These are phyloP conservation scores for Penicillium roqueforti DNA, from an alignment of 495 filamentous ascomycete species.

Conservation along the genomic window DNA sequence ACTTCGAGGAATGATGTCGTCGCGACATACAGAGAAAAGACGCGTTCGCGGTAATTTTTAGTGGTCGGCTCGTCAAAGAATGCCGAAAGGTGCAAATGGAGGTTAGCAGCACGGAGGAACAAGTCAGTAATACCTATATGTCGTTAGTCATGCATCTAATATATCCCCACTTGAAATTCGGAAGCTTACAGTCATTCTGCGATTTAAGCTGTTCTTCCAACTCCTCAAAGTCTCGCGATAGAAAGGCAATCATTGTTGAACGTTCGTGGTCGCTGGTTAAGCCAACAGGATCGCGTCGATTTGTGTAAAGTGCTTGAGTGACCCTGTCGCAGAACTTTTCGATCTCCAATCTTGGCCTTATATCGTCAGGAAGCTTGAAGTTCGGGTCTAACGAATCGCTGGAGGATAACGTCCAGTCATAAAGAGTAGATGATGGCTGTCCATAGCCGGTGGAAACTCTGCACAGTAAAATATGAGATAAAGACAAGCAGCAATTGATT, in stretches of 20 bases:
- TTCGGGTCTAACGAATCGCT: conserved; percentile 59
- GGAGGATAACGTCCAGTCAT: conserved; percentile 77
- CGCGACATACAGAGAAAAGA: conserved; percentile 73
- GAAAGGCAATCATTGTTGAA: conserved; percentile 58
- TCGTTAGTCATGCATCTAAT: conserved; percentile 24
- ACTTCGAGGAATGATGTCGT: conserved; percentile 70
- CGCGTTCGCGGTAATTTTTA: conserved; percentile 69
- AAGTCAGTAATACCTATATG: conserved; percentile 59
- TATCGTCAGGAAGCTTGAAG: conserved; percentile 62
- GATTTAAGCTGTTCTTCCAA: conserved; percentile 44
- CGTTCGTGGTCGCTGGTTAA: conserved; percentile 67
- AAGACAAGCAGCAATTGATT: not conserved
- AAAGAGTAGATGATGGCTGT: conserved; percentile 81
- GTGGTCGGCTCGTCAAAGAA: conserved; percentile 81
- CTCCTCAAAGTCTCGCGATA: conserved; percentile 51
- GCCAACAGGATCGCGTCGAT: conserved; percentile 68
- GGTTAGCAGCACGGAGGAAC: conserved; percentile 71
- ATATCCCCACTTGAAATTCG: not conserved
- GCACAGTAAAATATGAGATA: conserved; percentile 2
- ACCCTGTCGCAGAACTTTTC: conserved; percentile 82
- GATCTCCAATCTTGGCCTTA: conserved; percentile 67
- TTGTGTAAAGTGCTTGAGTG: conserved; percentile 80
- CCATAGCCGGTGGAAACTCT: conserved; percentile 87
- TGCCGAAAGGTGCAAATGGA: conserved; percentile 80
- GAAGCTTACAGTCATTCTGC: conserved; percentile 41